phyloP scores from a whole-genome alignment of 371 early-diverging fungal species.

The Coemansia linderi region DNA sequence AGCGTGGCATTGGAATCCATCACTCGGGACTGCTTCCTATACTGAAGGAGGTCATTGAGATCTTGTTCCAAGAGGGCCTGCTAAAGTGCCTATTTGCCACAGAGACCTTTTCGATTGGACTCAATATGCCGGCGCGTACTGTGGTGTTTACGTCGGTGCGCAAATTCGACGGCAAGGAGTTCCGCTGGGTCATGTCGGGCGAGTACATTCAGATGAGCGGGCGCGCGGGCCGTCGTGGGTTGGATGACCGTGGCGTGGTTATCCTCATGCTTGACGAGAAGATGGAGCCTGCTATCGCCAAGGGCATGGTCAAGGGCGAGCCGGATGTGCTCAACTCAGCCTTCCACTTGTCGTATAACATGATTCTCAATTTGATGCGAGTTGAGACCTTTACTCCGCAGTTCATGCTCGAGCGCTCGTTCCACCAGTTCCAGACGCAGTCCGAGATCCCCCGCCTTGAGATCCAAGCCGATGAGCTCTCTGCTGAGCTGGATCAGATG shows the following conservation, averaged over 20 bases:
- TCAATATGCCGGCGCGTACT: constrained; percentile 99
- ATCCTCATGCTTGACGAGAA: constrained; percentile 97
- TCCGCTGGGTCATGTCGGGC: constrained; percentile 91
- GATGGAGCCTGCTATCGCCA: constrained; percentile 92
- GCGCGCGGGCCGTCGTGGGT: constrained; percentile 96
- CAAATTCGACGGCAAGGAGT: constrained; percentile 95
- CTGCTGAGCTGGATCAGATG: constrained; percentile 61
- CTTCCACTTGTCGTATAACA: constrained; percentile 98
- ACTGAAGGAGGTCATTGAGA: constrained; percentile 99
- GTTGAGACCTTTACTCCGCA: constrained; percentile 97
- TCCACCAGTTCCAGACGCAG: constrained; percentile 95
- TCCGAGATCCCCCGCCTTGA: constrained; percentile 80
- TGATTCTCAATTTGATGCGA: constrained; percentile 97
- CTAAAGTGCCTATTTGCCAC: constrained; percentile 99
- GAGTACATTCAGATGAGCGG: constrained; percentile 99
- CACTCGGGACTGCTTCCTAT: constrained; percentile 99
- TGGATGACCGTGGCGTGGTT: constrained; percentile 98
- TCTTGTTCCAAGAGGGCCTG: constrained; percentile 98
- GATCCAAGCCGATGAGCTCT: constrained; percentile 60
- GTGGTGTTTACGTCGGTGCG: constrained; percentile 98
- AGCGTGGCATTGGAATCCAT: constrained; percentile 99
- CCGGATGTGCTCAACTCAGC: constrained; percentile 95
- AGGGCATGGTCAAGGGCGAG: constrained; percentile 92
- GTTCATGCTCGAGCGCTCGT: constrained; percentile 92
- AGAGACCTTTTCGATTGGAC: constrained; percentile 99